phyloP scores from a whole-genome alignment of 83 land plant species.

The Picea engelmannii region DNA sequence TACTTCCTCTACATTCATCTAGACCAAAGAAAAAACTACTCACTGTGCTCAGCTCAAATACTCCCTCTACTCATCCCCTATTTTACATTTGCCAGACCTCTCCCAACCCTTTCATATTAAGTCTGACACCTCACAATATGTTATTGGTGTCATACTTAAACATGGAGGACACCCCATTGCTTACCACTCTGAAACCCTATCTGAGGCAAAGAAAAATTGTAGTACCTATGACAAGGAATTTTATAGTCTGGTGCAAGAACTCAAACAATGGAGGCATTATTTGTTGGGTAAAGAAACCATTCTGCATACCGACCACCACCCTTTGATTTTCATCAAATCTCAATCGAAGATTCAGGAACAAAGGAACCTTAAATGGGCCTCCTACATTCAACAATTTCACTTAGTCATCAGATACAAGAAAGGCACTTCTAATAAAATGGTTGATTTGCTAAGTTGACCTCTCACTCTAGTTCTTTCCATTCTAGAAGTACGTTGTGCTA shows the following conservation, averaged over 20 bases:
- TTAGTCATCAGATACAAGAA: too few relatives aligned
- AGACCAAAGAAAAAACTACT: neutral
- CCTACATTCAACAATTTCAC: too few relatives aligned
- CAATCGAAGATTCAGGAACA: too few relatives aligned
- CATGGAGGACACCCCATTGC: neutral
- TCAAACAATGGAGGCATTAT: too few relatives aligned
- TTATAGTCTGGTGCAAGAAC: neutral
- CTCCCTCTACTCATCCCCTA: neutral
- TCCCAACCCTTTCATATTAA: neutral
- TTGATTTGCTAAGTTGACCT: too few relatives aligned
- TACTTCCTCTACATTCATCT: neutral
- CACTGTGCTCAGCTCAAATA: neutral
- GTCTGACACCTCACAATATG: neutral
- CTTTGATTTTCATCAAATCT: too few relatives aligned
- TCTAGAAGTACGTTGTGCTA: too few relatives aligned
- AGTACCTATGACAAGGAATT: neutral
- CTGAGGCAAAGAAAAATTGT: neutral
- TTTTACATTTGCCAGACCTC: neutral
- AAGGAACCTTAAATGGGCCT: too few relatives aligned
- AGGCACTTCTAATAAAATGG: too few relatives aligned
- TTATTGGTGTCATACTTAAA: neutral
- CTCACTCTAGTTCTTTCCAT: too few relatives aligned
- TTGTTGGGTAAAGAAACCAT: too few relatives aligned
- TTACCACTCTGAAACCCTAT: neutral
- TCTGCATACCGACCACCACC: too few relatives aligned